Conservation (phyloP, 257 asterid genomes). For the Plantago elongata region DNA sequence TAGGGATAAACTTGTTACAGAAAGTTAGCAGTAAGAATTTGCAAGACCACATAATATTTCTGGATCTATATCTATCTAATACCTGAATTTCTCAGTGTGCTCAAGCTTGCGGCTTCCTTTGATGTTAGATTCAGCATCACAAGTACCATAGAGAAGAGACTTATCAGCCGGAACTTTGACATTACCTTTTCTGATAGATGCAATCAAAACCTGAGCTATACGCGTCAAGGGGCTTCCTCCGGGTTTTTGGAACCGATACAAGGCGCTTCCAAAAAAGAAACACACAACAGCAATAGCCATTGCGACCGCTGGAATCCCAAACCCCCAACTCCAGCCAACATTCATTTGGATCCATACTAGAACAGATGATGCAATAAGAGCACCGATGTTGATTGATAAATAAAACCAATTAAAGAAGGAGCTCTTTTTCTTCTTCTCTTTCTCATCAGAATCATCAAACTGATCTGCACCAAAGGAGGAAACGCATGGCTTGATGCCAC, state of each 20-base stretch:
- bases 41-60: background rate
- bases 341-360: constrained; percentile 84
- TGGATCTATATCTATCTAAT: background rate
- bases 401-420: constrained; percentile 91
- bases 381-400: constrained; percentile 79
- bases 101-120: constrained; percentile 71
- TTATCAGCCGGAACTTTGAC: constrained; percentile 47
- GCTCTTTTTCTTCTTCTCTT: constrained; percentile 64
- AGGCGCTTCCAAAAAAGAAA: constrained; percentile 54
- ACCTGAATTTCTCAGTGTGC: constrained; percentile 72
- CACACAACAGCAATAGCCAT: constrained; percentile 69
- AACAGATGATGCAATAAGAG: constrained; percentile 72
- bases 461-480: constrained; percentile 93
- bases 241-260: constrained; percentile 65
- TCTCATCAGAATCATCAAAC: constrained; percentile 66
- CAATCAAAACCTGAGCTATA: constrained; percentile 66
- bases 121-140: constrained; percentile 48
- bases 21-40: background rate
- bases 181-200: constrained; percentile 33
- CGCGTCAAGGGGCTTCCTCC: constrained; percentile 90
- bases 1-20: background rate
- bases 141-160: constrained; percentile 58
- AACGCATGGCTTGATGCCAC: constrained; percentile 95
- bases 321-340: constrained; percentile 94
- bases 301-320: constrained; percentile 77